Conservation (phyloP, 139 green algal species). For the Tetradesmus lagerheimii region DNA sequence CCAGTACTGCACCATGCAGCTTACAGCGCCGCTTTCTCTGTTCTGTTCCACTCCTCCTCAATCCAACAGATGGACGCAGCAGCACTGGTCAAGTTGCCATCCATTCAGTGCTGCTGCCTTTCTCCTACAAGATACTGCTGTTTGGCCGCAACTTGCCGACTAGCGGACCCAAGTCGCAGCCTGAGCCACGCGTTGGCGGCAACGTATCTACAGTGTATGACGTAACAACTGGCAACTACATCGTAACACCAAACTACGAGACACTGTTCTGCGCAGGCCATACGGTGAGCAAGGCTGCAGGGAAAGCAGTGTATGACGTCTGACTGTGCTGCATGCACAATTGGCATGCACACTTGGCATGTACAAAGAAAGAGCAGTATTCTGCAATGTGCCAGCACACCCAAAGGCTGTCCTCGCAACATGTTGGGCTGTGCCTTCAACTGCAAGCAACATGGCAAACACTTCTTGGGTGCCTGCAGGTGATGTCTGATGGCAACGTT, state of each 20-base stretch:
- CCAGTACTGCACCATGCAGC: background rate
- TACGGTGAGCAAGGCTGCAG: background rate
- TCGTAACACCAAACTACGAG: conserved; percentile 44
- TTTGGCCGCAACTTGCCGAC: conserved; percentile 41
- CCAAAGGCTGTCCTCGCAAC: too few relatives aligned
- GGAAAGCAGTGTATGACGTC: too few relatives aligned
- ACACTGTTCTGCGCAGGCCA: conserved; percentile 49
- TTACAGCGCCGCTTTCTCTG: background rate
- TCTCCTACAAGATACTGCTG: conserved; percentile 37
- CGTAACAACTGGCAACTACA: conserved; percentile 21
- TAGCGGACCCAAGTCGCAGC: conserved; percentile 31
- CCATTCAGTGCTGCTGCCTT: conserved; percentile 36
- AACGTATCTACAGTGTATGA: conserved; percentile 51
- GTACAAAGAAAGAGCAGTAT: too few relatives aligned
- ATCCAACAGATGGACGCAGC: conserved; percentile 41
- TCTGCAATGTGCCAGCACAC: too few relatives aligned
- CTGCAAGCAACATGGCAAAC: too few relatives aligned
- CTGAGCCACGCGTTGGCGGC: conserved; percentile 36
- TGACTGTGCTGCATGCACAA: background rate
- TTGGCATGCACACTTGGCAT: too few relatives aligned
- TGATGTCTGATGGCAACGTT: conserved; percentile 34
- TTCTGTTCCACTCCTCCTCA: too few relatives aligned
- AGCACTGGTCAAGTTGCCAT: conserved; percentile 49
- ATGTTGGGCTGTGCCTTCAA: too few relatives aligned
- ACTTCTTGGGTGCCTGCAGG: background rate